Evolutionary conservation across 176 grass and related monocot species (phyloP), one percentile per base, ranked within the genome.

Genomic region (Aegilops tauschii): DNA sequence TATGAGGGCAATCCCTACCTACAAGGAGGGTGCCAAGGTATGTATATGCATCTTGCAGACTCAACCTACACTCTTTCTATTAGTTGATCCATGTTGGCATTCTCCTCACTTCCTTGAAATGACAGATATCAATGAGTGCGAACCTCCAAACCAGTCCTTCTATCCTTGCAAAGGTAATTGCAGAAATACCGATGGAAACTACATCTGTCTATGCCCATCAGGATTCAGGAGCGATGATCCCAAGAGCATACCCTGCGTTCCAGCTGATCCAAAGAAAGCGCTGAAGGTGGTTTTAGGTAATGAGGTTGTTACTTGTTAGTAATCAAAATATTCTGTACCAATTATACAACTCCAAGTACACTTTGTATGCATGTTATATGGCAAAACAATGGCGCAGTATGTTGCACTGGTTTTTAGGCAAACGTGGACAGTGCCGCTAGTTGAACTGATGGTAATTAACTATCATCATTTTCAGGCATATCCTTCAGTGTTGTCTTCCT

Each of bases 1-100:
- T 71, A 71, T 71, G 69, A 71, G 69, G 69, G 69, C 0, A 40
- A 71, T 23, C 69, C 69, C 69, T 71, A 71, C 69, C 69, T 71
- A 40, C 69, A 23, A 71, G 69, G 35, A n/a, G 69, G 69, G 10
- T 71, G 69, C 69, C 34, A 40, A 71, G 69, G 69, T 71, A 23
- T 5, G 34, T 1, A 36, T 39, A 39, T 70, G 18, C 18, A 4
- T 39, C 68, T 11, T 4, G 18, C 8, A 70, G 36, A 37, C 2
- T 39, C 68, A 20, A 70, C 18, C 18, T 70, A 39, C 35, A 6
- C 18, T 71, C 17, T 70, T 34, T 71, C 21, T n/a, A 14, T 69
- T 4, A 40, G 35, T 39, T 5, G 9, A 71, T 39, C 37, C 35
- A 71, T 71, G 9, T 71, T 71, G 35, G 39, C 4, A 1, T 71